Base-by-base conservation (phyloP, 768 basidiomycete genomes). In the Lentinula lateritia region DNA sequence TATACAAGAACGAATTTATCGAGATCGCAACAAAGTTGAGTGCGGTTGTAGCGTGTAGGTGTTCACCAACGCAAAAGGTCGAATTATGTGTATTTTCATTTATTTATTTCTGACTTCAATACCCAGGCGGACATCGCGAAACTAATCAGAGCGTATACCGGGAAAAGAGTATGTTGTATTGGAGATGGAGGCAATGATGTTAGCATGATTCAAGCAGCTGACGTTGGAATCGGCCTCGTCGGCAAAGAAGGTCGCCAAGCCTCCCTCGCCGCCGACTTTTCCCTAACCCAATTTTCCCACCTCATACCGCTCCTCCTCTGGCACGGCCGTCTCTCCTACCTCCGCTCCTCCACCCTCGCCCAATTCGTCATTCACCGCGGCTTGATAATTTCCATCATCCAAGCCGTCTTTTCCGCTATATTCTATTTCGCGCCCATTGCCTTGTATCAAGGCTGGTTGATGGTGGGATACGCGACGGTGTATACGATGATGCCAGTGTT, bases 101-200 rank as follows among this genome's bases (percentile, higher is more conserved):
- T 8, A 15, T 42, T 32, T 34, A 18, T 38, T 28, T 28, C 28
- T 28, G 28, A 28, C 28, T 28, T 28, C 28, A 3, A 28, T 28
- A 28, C 28, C 28, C 28, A 56, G 55, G 97, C 97, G 9, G 96
- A 98, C 70, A 93, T 99, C 4, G 96, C 97, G 0, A 85, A 93
- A 4, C 78, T 99, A 39, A 98, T 99, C 64, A 88, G 97, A 6
- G 79, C 83, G 16, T 87, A 88, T 70, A 97, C 96, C 2, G 90
- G 87, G 75, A 98, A 98, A 73, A 86, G 96, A 0, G 96, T 99
- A 0, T 98, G 96, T 72, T 98, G 97, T 70, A 98, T 98, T 62
- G 97, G 97, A 2, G 97, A 99, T 75, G 97, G 97, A 38, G 97
- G 97, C 4, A 99, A 99, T 72, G 97, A 99, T 71, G 97, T 99